A percentile compares a stretch with the other conserved stretches of the same genome.
These are phyloP conservation scores for Zygosaccharomyces pseudobailii DNA, from an alignment of 1,139 yeast species.

Conservation along the genomic window DNA sequence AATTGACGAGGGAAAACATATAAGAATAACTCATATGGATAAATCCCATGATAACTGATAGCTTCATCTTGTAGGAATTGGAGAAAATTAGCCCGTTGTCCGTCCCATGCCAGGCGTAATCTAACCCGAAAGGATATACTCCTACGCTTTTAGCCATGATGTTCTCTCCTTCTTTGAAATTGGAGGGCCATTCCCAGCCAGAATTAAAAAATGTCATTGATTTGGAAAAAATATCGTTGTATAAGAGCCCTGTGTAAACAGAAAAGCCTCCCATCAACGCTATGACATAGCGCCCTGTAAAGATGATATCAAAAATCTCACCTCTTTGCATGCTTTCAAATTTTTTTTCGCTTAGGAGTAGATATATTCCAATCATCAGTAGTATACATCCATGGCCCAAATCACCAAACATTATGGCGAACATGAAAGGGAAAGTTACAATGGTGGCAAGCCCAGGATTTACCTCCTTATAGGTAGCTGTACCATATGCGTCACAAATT, in stretches of 20 bases:
- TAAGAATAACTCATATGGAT: conserved; percentile 73
- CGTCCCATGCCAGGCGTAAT: conserved; percentile 78
- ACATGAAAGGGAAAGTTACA: conserved; percentile 80
- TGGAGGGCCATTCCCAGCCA: conserved; percentile 72
- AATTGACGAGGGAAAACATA: conserved; percentile 63
- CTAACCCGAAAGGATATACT: conserved; percentile 63
- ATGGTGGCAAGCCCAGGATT: conserved; percentile 78
- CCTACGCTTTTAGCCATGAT: conserved; percentile 54
- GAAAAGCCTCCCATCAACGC: conserved; percentile 73
- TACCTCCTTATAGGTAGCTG: conserved; percentile 71
- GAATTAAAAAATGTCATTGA: conserved; percentile 68
- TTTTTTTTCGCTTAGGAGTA: conserved; percentile 58
- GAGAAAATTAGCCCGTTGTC: conserved; percentile 70
- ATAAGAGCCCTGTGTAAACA: conserved; percentile 71
- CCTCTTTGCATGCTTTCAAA: conserved; percentile 61
- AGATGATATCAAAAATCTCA: conserved; percentile 81
- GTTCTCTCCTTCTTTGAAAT: conserved; percentile 54
- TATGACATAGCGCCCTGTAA: conserved; percentile 66
- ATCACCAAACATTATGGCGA: conserved; percentile 87
- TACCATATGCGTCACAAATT: conserved; percentile 77
- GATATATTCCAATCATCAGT: conserved; percentile 51
- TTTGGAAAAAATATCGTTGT: conserved; percentile 72
- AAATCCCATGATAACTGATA: conserved; percentile 76
- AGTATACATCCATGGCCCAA: conserved; percentile 73
- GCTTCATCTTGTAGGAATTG: conserved; percentile 77